phyloP scores from a whole-genome alignment of 305 asterid genomes.

The Striga hermonthica region DNA sequence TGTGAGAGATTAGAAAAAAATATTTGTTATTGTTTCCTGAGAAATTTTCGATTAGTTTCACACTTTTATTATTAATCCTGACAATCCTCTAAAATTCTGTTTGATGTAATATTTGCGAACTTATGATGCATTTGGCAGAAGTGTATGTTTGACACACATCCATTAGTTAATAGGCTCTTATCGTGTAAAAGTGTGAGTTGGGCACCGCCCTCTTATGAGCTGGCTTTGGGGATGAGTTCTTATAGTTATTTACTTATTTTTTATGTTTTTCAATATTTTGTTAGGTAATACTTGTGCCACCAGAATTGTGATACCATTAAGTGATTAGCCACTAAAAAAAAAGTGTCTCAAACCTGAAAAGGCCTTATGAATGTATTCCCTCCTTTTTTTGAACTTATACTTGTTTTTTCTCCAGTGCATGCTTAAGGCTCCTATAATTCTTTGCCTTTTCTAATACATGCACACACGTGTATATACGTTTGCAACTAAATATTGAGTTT shows the following conservation, averaged over 20 bases:
- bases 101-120: neutral
- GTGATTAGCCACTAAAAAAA: no score
- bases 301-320: no score
- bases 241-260: no score
- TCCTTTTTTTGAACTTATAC: neutral
- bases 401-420: slow-evolving; percentile 8
- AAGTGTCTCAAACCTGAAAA: no score
- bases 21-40: neutral
- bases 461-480: neutral
- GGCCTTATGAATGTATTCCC: neutral
- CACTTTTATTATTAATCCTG: neutral
- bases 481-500: slow-evolving; percentile 17
- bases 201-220: no score
- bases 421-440: slow-evolving; percentile 1
- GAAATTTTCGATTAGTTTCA: neutral
- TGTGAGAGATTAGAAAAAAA: neutral
- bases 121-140: no score
- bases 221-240: no score
- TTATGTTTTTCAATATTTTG: no score
- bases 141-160: no score
- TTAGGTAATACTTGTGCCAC: no score
- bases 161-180: no score
- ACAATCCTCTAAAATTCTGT: neutral
- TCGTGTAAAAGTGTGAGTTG: no score
- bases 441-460: slow-evolving; percentile 21